phyloP scores from a whole-genome alignment of 2,329 filamentous ascomycete genomes.

The Elsinoe fawcettii region DNA sequence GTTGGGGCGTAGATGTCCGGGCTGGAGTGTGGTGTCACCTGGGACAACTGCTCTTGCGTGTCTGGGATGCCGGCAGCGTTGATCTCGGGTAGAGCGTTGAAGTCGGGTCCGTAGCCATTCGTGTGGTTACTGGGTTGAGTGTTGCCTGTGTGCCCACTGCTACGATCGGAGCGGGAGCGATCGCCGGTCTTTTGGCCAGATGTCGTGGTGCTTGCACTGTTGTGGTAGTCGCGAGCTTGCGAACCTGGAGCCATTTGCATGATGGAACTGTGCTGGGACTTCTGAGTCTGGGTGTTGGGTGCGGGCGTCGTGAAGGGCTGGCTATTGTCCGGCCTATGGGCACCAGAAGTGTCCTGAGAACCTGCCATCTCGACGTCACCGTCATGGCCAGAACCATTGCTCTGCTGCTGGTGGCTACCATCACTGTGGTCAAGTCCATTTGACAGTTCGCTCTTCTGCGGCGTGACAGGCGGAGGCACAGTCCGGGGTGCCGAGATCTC shows the following conservation, averaged over 20 bases:
- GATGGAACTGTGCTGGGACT: conserved; percentile 58
- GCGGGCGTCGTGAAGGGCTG: conserved; percentile 25
- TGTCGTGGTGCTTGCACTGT: conserved; percentile 83
- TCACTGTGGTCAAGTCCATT: conserved; percentile 47
- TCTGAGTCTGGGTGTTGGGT: conserved; percentile 44
- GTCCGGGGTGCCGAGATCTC: conserved; percentile 47
- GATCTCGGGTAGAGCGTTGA: conserved; percentile 43
- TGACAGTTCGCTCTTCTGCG: conserved; percentile 51
- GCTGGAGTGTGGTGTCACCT: conserved; percentile 34
- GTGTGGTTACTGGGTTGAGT: conserved; percentile 66
- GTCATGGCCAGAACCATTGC: conserved; percentile 36
- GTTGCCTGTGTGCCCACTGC: conserved; percentile 52
- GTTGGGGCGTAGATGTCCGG: conserved; percentile 20
- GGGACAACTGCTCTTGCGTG: conserved; percentile 46
- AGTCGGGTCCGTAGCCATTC: conserved; percentile 46
- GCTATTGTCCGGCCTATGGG: conserved; percentile 27
- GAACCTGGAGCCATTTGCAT: conserved; percentile 53
- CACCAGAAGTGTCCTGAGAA: conserved; percentile 31
- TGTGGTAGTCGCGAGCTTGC: conserved; percentile 57
- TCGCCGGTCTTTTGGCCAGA: conserved; percentile 70
- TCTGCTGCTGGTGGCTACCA: conserved; percentile 28
- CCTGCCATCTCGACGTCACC: conserved; percentile 41
- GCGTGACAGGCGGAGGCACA: conserved; percentile 43
- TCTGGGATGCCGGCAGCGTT: conserved; percentile 51
- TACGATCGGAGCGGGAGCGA: conserved; percentile 40